Base-by-base conservation (phyloP, 495 filamentous ascomycete genomes). In the Lichenothelia convexa region DNA sequence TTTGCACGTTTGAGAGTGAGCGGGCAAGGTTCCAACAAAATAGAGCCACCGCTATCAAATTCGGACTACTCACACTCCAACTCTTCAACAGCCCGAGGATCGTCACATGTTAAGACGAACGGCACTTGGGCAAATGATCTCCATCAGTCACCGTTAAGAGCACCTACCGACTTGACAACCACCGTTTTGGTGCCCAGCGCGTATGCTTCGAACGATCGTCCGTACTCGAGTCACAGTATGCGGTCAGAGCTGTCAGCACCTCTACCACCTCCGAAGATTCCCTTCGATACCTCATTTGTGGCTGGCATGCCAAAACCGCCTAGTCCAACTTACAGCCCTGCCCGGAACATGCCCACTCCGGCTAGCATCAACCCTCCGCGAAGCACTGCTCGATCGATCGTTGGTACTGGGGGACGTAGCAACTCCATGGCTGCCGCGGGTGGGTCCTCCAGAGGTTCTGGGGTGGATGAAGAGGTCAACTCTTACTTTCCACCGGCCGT, bases 281-380 rank as follows among this genome's bases (percentile, higher is more conserved):
- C 68, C 12, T 46, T 81, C 3, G 60, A 70, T 38, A 65, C 59
- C 18, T 39, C 51, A 18, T 36, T 65, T 15, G 54, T 62, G 12
- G 51, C 53, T n/a, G 59, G 65, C 3, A 63, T 94, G 46, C 86
- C 86, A 17, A 73, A 75, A 50, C 59, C 78, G 9, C 86, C 86
- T 12, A 82, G 77, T 48, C 82, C 84, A 9, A 75, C 87, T 7
- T 94, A 94, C 45, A 87, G 75, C 46, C 86, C 86, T 24, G 43
- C 63, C 4, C 64, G 69, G 17, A 74, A 65, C 32, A 54, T 70
- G 31, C 64, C 61, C 26, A 68, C 58, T 8, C 67, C 70, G 36
- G 57, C 63, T 5, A 55, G 48, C 39, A 59, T 63, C 8, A 53
- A 70, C 38, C 68, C 68, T 1, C 71, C 71, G 4, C 37, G 60